Conservation (phyloP, 169 alveolate genomes). For the Hepatocystis sp. region DNA sequence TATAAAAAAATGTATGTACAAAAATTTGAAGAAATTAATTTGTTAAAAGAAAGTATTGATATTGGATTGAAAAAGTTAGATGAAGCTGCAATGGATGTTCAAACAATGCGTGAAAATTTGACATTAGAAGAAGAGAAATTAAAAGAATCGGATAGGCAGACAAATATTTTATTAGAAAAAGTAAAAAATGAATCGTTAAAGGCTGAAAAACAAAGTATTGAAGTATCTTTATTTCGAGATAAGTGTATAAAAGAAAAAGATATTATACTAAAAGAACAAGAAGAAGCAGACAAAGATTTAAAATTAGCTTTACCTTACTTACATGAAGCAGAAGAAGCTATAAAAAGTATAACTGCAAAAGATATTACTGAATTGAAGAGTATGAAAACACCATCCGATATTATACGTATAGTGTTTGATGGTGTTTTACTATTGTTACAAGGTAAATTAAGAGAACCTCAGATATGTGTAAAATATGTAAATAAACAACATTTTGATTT, state of each 20-base stretch:
- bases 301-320: constrained; percentile 95
- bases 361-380: constrained; percentile 95
- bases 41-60: constrained; percentile 91
- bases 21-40: constrained; percentile 93
- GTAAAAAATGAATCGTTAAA: constrained; percentile 94
- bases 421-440: constrained; percentile 90
- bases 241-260: constrained; percentile 91
- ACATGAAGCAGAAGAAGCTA: constrained; percentile 94
- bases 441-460: constrained; percentile 80
- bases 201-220: constrained; percentile 94
- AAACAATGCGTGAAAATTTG: constrained; percentile 93
- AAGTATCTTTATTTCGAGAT: constrained; percentile 91
- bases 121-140: constrained; percentile 94
- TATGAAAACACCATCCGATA: constrained; percentile 92
- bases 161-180: constrained; percentile 91
- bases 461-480: constrained; percentile 81
- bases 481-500: constrained; percentile 89
- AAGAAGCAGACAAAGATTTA: constrained; percentile 94
- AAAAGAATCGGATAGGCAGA: constrained; percentile 93
- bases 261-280: constrained; percentile 91
- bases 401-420: constrained; percentile 93
- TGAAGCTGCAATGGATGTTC: constrained; percentile 95
- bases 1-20: constrained; percentile 93
- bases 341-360: constrained; percentile 91
- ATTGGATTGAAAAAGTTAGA: constrained; percentile 95